Percentiles rank a stretch among this genome's conserved stretches.
Conservation (phyloP, 805 yeast genomes). For the Metschnikowia dekortorum region DNA sequence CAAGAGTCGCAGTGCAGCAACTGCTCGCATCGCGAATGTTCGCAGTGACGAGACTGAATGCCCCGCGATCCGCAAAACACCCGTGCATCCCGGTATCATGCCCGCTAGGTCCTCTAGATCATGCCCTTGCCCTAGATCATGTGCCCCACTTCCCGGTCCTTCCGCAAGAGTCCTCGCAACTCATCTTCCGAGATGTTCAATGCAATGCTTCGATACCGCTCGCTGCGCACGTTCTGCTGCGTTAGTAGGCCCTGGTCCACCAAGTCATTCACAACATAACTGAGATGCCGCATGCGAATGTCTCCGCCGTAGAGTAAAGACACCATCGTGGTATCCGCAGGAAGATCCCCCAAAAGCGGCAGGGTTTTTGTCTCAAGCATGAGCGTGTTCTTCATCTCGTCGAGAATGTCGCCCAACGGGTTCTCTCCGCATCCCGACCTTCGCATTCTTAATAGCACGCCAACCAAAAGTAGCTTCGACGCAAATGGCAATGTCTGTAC, state of each 20-base stretch:
- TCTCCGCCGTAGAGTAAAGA: slow-evolving; percentile 25
- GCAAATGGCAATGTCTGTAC: slow-evolving; percentile 59
- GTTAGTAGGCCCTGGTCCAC: slow-evolving; percentile 74
- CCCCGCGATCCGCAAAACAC: background rate
- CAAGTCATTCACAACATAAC: slow-evolving; percentile 59
- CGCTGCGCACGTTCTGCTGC: slow-evolving; percentile 65
- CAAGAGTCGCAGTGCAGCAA: too few species aligned
- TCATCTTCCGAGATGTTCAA: slow-evolving; percentile 72
- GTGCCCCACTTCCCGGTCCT: slow-evolving; percentile 36
- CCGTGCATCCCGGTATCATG: slow-evolving; percentile 5
- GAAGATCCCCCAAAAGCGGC: slow-evolving; percentile 7
- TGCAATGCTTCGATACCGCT: slow-evolving; percentile 59
- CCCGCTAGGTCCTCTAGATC: too few species aligned
- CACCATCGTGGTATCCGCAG: slow-evolving; percentile 14
- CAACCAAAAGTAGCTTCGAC: slow-evolving; percentile 68
- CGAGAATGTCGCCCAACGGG: slow-evolving; percentile 69
- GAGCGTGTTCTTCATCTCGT: slow-evolving; percentile 59
- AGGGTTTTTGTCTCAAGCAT: slow-evolving; percentile 36
- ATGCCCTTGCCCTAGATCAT: slow-evolving; percentile 6
- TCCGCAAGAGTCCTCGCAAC: slow-evolving; percentile 52
- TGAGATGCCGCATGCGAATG: slow-evolving; percentile 55
- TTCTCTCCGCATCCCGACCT: slow-evolving; percentile 70
- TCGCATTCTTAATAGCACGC: slow-evolving; percentile 57
- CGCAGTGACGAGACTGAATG: too few species aligned
- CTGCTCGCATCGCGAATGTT: too few species aligned